Percentiles rank a stretch among this genome's conserved stretches.
phyloP scores from a whole-genome alignment of 2,329 filamentous ascomycete species.

The Neospermospora avenae region DNA sequence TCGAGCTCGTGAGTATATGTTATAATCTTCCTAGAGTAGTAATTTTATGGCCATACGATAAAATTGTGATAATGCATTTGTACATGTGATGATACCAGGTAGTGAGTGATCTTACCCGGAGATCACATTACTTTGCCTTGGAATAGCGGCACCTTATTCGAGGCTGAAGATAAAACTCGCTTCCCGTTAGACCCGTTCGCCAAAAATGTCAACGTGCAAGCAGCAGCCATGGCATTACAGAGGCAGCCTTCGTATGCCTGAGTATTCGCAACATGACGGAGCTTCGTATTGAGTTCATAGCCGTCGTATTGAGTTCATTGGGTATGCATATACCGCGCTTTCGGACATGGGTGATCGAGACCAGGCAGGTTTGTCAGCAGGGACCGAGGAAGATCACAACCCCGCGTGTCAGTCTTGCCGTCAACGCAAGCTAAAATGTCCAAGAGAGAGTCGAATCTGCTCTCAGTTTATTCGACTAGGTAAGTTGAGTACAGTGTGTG shows the following conservation, averaged over 20 bases:
- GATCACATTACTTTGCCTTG: too few relatives aligned
- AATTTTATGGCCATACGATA: too few relatives aligned
- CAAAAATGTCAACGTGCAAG: neutral
- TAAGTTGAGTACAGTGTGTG: constrained; percentile 14
- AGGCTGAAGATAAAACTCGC: neutral
- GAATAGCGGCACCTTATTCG: neutral
- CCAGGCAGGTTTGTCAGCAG: neutral
- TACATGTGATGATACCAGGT: too few relatives aligned
- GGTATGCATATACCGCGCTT: neutral
- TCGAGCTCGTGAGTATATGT: too few relatives aligned
- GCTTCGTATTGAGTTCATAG: too few relatives aligned
- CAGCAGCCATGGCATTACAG: too few relatives aligned
- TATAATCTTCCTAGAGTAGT: too few relatives aligned
- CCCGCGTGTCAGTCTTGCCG: constrained; percentile 37
- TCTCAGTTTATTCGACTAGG: constrained; percentile 34
- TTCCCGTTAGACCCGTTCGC: neutral
- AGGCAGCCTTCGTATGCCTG: too few relatives aligned
- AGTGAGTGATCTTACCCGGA: too few relatives aligned
- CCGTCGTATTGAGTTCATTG: too few relatives aligned
- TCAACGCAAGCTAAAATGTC: constrained; percentile 37
- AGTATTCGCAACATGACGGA: too few relatives aligned
- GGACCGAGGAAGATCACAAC: constrained; percentile 4
- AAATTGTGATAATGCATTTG: too few relatives aligned
- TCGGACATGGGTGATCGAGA: neutral
- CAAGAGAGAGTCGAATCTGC: constrained; percentile 36